Evolutionary conservation across 805 yeast species (phyloP).

Genomic region (Saccharomycopsis malanga): DNA sequence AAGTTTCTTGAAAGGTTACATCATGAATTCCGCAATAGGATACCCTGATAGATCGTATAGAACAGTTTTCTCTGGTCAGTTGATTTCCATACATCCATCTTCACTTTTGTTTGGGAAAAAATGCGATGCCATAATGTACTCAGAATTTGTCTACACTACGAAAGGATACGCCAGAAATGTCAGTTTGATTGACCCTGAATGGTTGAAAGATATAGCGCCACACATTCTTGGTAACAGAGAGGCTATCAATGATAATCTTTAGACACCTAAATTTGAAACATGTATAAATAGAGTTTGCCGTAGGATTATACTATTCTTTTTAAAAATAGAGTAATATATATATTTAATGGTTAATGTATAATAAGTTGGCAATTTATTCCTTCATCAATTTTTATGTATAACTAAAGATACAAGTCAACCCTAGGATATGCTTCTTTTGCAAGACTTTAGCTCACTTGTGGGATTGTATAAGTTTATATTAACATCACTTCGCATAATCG

Average conservation of each 20-base stretch:
- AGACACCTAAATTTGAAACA: no score
- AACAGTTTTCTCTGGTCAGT: slow-evolving; percentile 77
- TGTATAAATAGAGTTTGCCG: no score
- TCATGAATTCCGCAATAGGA: slow-evolving; percentile 88
- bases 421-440: no score
- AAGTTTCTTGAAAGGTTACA: slow-evolving; percentile 75
- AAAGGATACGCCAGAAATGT: slow-evolving; percentile 90
- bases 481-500: no score
- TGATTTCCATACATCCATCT: slow-evolving; percentile 85
- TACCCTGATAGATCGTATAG: slow-evolving; percentile 91
- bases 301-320: no score
- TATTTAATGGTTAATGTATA: no score
- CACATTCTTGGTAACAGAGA: slow-evolving; percentile 41
- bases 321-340: no score
- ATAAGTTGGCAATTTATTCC: no score
- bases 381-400: no score
- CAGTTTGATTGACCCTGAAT: slow-evolving; percentile 69
- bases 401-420: no score
- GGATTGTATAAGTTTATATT: no score
- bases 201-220: slow-evolving; percentile 82
- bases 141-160: slow-evolving; percentile 88
- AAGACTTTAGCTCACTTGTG: no score
- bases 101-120: slow-evolving; percentile 77
- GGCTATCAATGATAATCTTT: not conserved
- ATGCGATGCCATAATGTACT: slow-evolving; percentile 85